A percentile compares a stretch with the other conserved stretches of the same genome.
Conservation (phyloP, 2,329 filamentous ascomycete genomes). For the Phyllosticta citrichinensis region DNA sequence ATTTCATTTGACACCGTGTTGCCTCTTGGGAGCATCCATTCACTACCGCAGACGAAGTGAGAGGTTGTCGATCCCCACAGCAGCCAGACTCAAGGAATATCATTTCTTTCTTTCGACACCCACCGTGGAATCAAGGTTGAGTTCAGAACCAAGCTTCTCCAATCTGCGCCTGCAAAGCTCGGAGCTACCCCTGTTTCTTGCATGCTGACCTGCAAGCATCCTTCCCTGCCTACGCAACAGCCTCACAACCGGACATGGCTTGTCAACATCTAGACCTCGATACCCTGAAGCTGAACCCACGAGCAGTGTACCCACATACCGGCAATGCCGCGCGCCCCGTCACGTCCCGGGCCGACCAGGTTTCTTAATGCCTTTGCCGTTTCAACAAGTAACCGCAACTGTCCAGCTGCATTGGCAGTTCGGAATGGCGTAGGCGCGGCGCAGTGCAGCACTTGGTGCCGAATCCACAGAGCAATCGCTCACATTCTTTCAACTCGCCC, state of each 20-base stretch:
- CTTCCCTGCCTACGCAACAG: background rate
- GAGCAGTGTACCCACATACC: background rate
- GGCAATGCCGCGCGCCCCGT: background rate
- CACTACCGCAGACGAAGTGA: too few species aligned
- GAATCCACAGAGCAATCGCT: background rate
- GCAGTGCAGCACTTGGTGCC: background rate
- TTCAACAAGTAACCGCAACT: background rate
- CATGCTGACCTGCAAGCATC: background rate
- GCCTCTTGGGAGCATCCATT: too few species aligned
- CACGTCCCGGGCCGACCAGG: background rate
- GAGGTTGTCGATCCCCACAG: too few species aligned
- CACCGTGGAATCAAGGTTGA: background rate
- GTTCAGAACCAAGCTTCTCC: background rate
- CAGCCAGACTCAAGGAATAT: too few species aligned
- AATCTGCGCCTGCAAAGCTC: background rate
- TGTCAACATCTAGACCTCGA: background rate
- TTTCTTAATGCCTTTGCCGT: background rate
- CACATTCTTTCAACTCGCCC: background rate
- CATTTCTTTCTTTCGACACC: too few species aligned
- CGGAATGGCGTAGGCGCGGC: background rate
- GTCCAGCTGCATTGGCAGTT: background rate
- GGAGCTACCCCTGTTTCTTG: background rate
- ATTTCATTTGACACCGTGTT: too few species aligned
- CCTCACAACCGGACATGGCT: background rate
- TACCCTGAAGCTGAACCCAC: background rate